Base-by-base conservation (phyloP, 2,329 filamentous ascomycete species). In the Fusarium globosum region DNA sequence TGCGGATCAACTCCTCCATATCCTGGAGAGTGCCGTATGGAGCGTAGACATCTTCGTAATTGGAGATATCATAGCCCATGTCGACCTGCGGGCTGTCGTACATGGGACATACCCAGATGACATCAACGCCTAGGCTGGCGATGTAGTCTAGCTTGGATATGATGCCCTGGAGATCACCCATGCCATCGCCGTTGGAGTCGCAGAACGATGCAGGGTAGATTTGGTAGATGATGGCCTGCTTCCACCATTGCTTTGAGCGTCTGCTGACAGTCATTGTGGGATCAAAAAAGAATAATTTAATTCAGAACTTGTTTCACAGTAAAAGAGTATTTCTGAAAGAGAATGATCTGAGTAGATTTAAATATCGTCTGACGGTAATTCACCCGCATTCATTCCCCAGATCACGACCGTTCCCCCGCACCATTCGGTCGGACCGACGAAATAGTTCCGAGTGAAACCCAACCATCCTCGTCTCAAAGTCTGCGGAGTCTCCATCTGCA, bases 201-300 rank as follows among this genome's bases (percentile, higher is more conserved):
- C 86, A 85, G 81, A 89, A 90, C 21, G 84, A 86, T 35, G 88
- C 84, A 6, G 87, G 87, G 74, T 89, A 90, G 71, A 90, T 88
- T 74, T 90, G 87, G 73, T 89, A 90, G 42, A 88, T 84, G 4
- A 84, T 81, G 23, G 82, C 84, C 68, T 89, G 85, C 70, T 88
- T 88, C 88, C 88, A 89, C 87, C 87, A 89, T 49, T 76, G 76
- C 42, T 60, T 75, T 11, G 65, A 57, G 4, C 66, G 76, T 16
- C 67, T 71, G 33, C 38, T 72, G 65, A 77, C 65, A 18, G 75
- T 77, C 75, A 77, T 77, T 61, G 23, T 72, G 18, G 42, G 16
- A 35, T 18, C 6, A 14, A 2, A 20, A 30, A 23, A 10, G 2
- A 3, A 18, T 16, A 16, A 35, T 26, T 23, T 16, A 14, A n/a